Evolutionary conservation across 1,139 yeast species (phyloP), one percentile per base, ranked within the genome.

Genomic region (Candida glucosophila): DNA sequence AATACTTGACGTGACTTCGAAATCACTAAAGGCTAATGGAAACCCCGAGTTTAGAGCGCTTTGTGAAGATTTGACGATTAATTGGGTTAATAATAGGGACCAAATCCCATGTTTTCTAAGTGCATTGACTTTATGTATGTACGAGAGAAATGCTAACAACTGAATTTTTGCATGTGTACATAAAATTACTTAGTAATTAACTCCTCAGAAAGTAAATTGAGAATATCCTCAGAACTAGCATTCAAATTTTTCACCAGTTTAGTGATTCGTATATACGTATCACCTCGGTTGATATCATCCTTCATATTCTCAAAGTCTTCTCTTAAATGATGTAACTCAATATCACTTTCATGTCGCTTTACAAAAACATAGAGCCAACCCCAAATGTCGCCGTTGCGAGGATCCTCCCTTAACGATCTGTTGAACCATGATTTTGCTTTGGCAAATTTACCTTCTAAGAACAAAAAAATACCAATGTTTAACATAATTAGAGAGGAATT

Each of bases 41-140:
- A 47, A 51, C 27, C 50, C 53, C 25, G 72, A 61, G 23, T 65
- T 72, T 40, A 59, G 68, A 33, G 39, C 47, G 10, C 49, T 67
- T 29, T 76, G 77, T 52, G 73, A 72, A 31, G 68, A 71, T 20
- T 55, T 82, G 29, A 65, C 80, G 14, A 53, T 65, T 11, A 67
- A 69, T 32, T 83, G 93, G 86, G 72, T 81, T 3, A 64, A 64
- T 25, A 81, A 78, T 26, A 68, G 74, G 34, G 70, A 69, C 22
- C 86, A 82, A 39, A 72, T 83, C 14, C 83, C 93, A 0, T 80
- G 93, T 39, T 79, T 85, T 41, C 55, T 86, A 30, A 77, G 92
- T 30, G 86, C 92, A 0, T 56, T 85, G 34, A 81, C 76, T 27
- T 55, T 85, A 30, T 77, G 71, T 39, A 52, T 82, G 14, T 76